These are phyloP conservation scores for Tritrichomonas musculus DNA, from an alignment of 208 protist species.

Conservation along the genomic window DNA sequence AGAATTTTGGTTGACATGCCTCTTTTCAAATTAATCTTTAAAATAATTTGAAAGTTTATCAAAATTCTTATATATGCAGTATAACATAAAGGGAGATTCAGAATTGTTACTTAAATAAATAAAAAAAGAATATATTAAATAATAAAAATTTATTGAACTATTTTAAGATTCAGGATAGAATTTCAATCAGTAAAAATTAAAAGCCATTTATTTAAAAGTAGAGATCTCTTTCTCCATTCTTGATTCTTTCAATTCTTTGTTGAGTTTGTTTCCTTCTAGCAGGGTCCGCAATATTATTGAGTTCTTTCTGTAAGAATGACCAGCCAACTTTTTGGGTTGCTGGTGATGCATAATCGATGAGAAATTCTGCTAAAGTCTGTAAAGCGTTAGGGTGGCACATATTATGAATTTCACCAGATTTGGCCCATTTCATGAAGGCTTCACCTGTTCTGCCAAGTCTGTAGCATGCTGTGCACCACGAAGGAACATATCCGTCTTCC, in stretches of 20 bases:
- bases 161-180: no score
- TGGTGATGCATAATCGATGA: constrained; percentile 32
- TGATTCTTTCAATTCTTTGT: neutral
- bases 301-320: neutral
- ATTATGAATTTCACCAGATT: constrained; percentile 50
- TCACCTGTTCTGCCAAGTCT: constrained; percentile 49
- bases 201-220: constrained; percentile 31
- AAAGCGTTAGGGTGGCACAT: constrained; percentile 53
- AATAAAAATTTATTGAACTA: no score
- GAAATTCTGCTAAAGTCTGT: constrained; percentile 44
- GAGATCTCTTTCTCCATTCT: constrained; percentile 18
- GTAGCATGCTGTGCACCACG: constrained; percentile 55
- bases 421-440: constrained; percentile 55
- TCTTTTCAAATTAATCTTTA: no score
- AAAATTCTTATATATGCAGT: no score
- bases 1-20: no score
- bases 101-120: no score
- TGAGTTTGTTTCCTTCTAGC: neutral
- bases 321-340: constrained; percentile 21
- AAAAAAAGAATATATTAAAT: no score
- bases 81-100: no score
- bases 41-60: no score
- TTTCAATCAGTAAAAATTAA: no score
- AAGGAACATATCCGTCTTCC: constrained; percentile 49
- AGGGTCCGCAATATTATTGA: neutral